Evolutionary conservation across 2,329 filamentous ascomycete species (phyloP), one percentile per base, ranked within the genome.

Genomic region (Alternaria incomplexa): DNA sequence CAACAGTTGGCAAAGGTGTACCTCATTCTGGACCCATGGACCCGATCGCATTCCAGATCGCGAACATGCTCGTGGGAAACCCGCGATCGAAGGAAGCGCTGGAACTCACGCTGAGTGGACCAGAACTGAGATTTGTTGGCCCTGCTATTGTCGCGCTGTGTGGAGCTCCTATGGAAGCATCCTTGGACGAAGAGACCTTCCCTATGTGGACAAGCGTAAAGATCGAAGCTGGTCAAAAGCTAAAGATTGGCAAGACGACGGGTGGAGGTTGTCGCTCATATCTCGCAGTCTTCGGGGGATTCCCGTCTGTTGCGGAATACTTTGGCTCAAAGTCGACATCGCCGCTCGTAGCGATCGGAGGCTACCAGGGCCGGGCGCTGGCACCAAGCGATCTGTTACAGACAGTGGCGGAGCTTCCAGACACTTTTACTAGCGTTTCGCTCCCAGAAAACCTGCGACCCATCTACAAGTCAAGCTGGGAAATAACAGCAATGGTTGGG

Each of bases 11-110:
- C 1, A 84, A 84, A 69, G 88, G 88, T 7, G 86, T 90, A 52
- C 85, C 85, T 5, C 85, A 88, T 30, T 83, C 84, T 5, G 88
- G 88, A 0, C 87, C 88, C 0, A 89, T 90, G 87, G 88, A 90
- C 69, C 81, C 83, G 1, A 71, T 89, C n/a, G 83, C 86, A 1
- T 85, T 86, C 48, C 83, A 84, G 23, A 81, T 89, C 26, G 88
- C 86, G 3, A 91, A 90, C 65, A 78, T 85, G 20, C 80, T 90
- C 1, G 87, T 87, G 0, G 87, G 87, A 0, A 90, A 90, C 56
- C 67, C 81, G 0, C 71, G 80, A 1, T 82, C 81, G 0, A 82
- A 77, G 4, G 88, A 89, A 72, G 83, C 82, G 0, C 75, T 91
- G 0, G 88, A 91, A 67, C 86, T 89, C 25, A 90, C 88, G 0